Conservation (phyloP, 179 eudicot species). For the Camellia oleifera region DNA sequence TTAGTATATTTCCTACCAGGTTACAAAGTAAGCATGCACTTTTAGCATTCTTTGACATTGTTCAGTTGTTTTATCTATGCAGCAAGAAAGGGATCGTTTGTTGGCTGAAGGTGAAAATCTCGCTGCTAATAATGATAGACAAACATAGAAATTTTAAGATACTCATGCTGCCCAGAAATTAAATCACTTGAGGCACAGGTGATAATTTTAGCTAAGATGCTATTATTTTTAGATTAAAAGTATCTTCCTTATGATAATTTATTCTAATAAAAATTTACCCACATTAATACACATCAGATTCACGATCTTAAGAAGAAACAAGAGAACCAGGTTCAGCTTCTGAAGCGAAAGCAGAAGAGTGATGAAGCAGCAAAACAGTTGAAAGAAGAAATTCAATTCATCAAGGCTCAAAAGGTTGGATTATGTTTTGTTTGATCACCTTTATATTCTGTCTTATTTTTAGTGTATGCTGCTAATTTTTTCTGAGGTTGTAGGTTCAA, state of each 20-base stretch:
- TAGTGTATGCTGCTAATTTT: slow-evolving; percentile 15
- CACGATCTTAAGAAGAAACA: slow-evolving; percentile 93
- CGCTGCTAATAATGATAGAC: slow-evolving; percentile 80
- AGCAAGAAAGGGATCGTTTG: slow-evolving; percentile 93
- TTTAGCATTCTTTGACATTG: slow-evolving; percentile 6
- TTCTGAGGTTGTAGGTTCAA: slow-evolving; percentile 58
- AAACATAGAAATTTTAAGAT: slow-evolving; percentile 79
- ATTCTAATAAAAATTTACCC: too few relatives aligned
- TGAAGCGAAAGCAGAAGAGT: slow-evolving; percentile 96
- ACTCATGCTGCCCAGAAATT: slow-evolving; percentile 74
- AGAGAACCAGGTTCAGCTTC: slow-evolving; percentile 89
- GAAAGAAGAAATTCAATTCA: slow-evolving; percentile 50
- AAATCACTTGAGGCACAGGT: slow-evolving; percentile 93
- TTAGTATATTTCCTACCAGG: too few relatives aligned
- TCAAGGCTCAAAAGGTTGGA: slow-evolving; percentile 8
- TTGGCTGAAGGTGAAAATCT: slow-evolving; percentile 89
- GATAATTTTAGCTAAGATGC: not conserved
- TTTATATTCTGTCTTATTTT: not conserved
- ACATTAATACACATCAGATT: slow-evolving; percentile 37
- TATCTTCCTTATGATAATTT: not conserved
- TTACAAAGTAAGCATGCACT: too few relatives aligned
- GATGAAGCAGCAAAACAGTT: slow-evolving; percentile 92
- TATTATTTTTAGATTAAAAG: not conserved
- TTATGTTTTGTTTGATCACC: not conserved
- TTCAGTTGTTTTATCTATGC: slow-evolving; percentile 33